These are phyloP conservation scores for Paramecium sonneborni DNA, from an alignment of 73 alveolate species.

Conservation along the genomic window DNA sequence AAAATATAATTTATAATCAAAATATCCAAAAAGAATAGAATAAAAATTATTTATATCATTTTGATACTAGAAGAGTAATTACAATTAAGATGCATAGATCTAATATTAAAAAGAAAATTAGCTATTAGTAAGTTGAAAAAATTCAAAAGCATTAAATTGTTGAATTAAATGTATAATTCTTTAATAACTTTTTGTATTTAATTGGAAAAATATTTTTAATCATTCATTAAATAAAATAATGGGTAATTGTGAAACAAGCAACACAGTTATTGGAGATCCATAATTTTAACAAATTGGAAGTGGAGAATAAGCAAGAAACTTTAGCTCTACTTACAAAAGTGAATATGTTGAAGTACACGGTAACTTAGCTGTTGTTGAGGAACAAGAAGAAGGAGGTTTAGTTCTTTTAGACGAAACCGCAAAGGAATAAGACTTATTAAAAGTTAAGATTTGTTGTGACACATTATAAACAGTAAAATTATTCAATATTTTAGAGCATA, in stretches of 20 bases:
- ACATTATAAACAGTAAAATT: constrained; percentile 16
- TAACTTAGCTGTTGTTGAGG: neutral
- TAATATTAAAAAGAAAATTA: no score
- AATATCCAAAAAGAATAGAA: no score
- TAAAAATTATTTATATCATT: no score
- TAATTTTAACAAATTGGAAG: neutral
- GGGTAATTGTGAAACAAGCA: constrained; percentile 24
- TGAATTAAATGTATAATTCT: no score
- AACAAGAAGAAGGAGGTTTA: neutral
- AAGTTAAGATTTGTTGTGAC: constrained; percentile 26
- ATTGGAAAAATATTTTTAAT: no score
- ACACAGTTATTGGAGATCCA: constrained; percentile 2
- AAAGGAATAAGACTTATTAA: neutral
- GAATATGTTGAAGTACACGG: constrained; percentile 22
- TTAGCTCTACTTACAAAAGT: constrained; percentile 6
- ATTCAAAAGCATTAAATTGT: no score
- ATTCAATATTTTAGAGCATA: neutral
- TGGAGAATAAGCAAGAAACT: neutral
- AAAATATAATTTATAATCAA: no score
- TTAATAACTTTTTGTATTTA: no score
- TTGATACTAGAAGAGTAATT: no score
- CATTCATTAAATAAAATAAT: neutral
- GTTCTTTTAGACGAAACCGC: neutral
- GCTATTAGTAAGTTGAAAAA: no score
- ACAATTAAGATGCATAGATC: no score